Percentiles rank a stretch among this genome's conserved stretches.
These are phyloP conservation scores for Neopestalotiopsis clavispora DNA, from an alignment of 2,329 filamentous ascomycete genomes.

Conservation along the genomic window DNA sequence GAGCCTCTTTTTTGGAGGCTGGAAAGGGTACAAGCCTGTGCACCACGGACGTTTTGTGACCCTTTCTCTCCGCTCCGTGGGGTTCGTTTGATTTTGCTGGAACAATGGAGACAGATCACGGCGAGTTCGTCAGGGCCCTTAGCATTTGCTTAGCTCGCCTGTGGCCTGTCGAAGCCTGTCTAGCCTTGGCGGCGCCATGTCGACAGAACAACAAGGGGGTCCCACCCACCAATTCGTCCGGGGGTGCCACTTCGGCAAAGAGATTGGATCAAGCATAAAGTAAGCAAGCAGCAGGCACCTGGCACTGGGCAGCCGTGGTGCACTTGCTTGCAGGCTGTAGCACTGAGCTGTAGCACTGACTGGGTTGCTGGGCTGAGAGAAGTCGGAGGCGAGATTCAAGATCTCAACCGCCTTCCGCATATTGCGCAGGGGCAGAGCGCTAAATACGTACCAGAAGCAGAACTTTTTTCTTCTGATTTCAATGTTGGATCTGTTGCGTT, in stretches of 20 bases:
- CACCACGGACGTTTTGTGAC: conserved; percentile 11
- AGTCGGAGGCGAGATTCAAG: conserved; percentile 8
- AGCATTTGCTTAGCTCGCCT: conserved; percentile 1
- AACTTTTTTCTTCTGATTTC: background rate
- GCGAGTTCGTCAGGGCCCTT: conserved; percentile 10
- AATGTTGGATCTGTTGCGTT: background rate
- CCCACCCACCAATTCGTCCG: conserved; percentile 11
- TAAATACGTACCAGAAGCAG: background rate
- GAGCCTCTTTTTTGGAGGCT: background rate
- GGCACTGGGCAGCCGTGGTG: background rate
- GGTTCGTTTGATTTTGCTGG: conserved; percentile 19
- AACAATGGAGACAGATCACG: conserved; percentile 11
- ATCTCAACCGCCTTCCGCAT: conserved; percentile 8
- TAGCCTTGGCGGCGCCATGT: conserved; percentile 17
- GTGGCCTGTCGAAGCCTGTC: conserved; percentile 14
- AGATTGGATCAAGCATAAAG: conserved; percentile 20
- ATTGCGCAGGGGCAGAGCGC: background rate
- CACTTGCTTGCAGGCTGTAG: background rate
- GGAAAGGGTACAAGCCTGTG: background rate
- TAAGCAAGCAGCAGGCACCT: conserved; percentile 1
- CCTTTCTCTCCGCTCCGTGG: conserved; percentile 10
- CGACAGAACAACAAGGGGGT: background rate
- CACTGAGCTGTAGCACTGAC: background rate
- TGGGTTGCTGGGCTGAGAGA: conserved; percentile 7
- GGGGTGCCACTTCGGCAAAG: conserved; percentile 20